Base-by-base conservation (phyloP, 1,284 basidiomycete genomes). In the Ustilago bromivora region DNA sequence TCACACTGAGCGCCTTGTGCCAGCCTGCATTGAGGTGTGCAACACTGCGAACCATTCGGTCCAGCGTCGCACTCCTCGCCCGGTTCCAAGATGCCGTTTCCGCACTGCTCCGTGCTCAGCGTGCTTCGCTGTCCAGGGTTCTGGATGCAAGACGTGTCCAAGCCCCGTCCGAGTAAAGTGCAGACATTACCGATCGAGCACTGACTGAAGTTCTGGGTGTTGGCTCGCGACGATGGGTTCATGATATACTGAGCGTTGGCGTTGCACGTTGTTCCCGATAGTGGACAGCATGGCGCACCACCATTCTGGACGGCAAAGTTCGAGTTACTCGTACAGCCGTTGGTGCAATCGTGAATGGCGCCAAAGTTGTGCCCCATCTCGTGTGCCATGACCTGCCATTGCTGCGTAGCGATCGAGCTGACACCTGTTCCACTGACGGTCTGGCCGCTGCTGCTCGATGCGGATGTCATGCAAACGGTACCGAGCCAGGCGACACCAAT, bases 31-130 rank as follows among this genome's bases (percentile, higher is more conserved):
- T 93, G 94, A 32, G 87, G 73, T 1, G 90, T 83, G 86, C 95
- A 97, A 87, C 94, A 96, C 23, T 64, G 61, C 4, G 90, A 86
- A 13, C 92, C 92, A 55, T 89, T 90, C 17, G 87, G 85, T 41
- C 94, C 94, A 0, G 94, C 94, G 86, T 96, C 94, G 86, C 95
- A 96, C 65, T 96, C 92, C 87, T 96, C 94, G 52, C 92, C 89
- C 12, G 85, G 86, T 64, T 89, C 88, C 10, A 88, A 80, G 61
- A 88, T 88, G 90, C 81, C 84, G 61, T 85, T 85, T 31, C 84
- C 84, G 61, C 84, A 85, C 68, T 84, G 82, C 56, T 83, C 65
- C 8, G 74, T 71, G 46, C 76, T 78, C 52, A 85, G 62, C 28
- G 80, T 83, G 36, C 79, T 71, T 36, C 80, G 65, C 23, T 58